These are phyloP conservation scores for Uronychia binucleata DNA, from an alignment of 73 alveolate genomes.

Conservation along the genomic window DNA sequence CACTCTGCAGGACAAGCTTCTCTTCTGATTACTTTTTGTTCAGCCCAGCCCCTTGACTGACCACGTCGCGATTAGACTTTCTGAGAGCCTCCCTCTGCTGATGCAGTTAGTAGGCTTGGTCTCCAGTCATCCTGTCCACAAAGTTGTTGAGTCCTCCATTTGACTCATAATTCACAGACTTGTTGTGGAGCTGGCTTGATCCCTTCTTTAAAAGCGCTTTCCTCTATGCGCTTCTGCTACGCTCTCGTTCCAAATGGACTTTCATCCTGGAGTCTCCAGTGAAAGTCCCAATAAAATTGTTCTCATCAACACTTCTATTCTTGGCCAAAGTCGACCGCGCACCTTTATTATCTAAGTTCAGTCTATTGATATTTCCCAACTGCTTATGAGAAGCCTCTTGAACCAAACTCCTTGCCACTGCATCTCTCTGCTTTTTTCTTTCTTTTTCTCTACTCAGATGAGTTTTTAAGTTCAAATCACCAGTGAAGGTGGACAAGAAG, in stretches of 20 bases:
- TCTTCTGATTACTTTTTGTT: not conserved
- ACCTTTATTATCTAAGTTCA: too few relatives aligned
- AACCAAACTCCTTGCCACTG: not conserved
- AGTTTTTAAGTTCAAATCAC: not conserved
- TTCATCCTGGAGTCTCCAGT: not conserved
- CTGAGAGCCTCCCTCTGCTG: not conserved
- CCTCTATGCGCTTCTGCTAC: not conserved
- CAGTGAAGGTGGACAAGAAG: not conserved
- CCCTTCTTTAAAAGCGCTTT: not conserved
- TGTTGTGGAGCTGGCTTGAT: not conserved
- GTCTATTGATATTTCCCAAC: not conserved
- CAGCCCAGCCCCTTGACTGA: not conserved
- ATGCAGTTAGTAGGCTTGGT: not conserved
- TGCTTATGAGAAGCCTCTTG: not conserved
- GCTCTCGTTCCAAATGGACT: not conserved
- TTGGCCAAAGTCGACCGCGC: too few relatives aligned
- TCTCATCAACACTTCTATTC: not conserved
- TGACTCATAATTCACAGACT: not conserved
- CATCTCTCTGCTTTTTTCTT: not conserved
- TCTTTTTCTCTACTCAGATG: not conserved
- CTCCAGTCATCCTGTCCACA: not conserved
- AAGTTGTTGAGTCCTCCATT: not conserved
- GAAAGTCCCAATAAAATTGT: not conserved
- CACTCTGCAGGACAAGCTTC: not conserved
- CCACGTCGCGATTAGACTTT: not conserved